A percentile compares a stretch with the other conserved stretches of the same genome.
These are phyloP conservation scores for Backusella australiensis DNA, from an alignment of 192 early-diverging fungal genomes.

Conservation along the genomic window DNA sequence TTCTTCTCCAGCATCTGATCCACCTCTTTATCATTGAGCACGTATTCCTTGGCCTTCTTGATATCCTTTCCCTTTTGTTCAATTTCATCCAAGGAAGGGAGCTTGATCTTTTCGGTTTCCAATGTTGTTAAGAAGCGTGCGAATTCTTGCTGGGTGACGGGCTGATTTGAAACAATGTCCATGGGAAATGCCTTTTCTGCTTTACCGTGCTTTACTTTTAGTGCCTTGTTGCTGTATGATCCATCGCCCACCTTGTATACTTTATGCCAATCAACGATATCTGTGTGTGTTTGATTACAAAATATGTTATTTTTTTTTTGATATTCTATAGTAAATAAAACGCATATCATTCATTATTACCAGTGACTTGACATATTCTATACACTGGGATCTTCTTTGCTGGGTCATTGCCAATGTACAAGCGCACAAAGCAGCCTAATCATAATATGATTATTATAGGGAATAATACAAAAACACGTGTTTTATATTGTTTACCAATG, in stretches of 20 bases:
- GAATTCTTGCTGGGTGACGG: conserved; percentile 65
- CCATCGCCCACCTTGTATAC: conserved; percentile 58
- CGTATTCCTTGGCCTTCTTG: conserved; percentile 55
- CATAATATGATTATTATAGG: no score
- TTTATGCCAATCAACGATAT: conserved; percentile 41
- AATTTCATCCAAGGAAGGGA: conserved; percentile 47
- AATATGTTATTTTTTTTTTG: not conserved
- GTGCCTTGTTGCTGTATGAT: conserved; percentile 59
- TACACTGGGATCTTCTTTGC: conserved; percentile 57
- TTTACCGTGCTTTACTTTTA: conserved; percentile 68
- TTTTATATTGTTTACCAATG: conserved; percentile 33
- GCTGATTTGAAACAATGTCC: conserved; percentile 74
- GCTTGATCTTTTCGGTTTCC: conserved; percentile 46
- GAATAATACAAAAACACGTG: not conserved
- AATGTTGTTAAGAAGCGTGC: conserved; percentile 50
- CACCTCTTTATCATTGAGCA: conserved; percentile 61
- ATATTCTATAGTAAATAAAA: not conserved
- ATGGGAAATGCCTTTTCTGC: conserved; percentile 68
- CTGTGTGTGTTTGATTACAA: not conserved
- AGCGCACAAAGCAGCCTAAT: conserved; percentile 62
- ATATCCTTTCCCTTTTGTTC: conserved; percentile 55
- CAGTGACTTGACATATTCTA: conserved; percentile 53
- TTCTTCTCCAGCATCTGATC: conserved; percentile 61
- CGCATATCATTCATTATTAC: not conserved
- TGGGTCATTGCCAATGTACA: conserved; percentile 58